Base-by-base conservation (phyloP, 1,284 basidiomycete genomes). In the Ceratobasidium theobromae region DNA sequence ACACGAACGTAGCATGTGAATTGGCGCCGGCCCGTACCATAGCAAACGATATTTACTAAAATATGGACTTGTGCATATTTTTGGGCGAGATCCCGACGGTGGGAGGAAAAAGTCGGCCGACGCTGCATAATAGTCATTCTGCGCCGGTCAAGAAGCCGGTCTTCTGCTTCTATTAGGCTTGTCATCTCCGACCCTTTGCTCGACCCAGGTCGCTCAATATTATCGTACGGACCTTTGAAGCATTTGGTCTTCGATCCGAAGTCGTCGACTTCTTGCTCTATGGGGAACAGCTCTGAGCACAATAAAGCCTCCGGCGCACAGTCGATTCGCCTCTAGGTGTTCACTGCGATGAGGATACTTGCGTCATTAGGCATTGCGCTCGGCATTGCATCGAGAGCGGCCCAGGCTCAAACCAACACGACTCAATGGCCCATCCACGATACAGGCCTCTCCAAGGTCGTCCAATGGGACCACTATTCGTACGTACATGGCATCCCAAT, bases 401-500 rank as follows among this genome's bases (percentile, higher is more conserved):
- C 43, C 23, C 30, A 21, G 40, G 32, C 25, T 3, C 33, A 49
- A 40, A 32, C 45, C 21, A 64, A 67, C 27, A 33, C 54, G 21
- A 53, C 55, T 32, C 30, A 62, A 43, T 67, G 57, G 57, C 66
- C 66, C n/a, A 14, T 67, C 9, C 66, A 67, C 23, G 66, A 67
- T 25, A 64, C 51, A 3, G 66, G 66, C 1, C 33, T 64, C 11
- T 46, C 57, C 14, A 60, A 67, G 43, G 51, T 62, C 28, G 51
- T 67, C 3, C 51, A 67, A 49, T 67, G 66, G 66, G 60, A 64
- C n/a, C 60, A 64, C 27, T 64, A 64, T 16, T 64, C 60, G 60
- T 64, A 27, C 41, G 60, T 49, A n/a, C 18, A 11, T 45, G 43
- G 18, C 43, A n/a, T 45, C 43, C 9, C 6, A 9, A 11, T 5